Evolutionary conservation across 2,329 filamentous ascomycete genomes (phyloP).

Genomic region (Aspergillus sp.): DNA sequence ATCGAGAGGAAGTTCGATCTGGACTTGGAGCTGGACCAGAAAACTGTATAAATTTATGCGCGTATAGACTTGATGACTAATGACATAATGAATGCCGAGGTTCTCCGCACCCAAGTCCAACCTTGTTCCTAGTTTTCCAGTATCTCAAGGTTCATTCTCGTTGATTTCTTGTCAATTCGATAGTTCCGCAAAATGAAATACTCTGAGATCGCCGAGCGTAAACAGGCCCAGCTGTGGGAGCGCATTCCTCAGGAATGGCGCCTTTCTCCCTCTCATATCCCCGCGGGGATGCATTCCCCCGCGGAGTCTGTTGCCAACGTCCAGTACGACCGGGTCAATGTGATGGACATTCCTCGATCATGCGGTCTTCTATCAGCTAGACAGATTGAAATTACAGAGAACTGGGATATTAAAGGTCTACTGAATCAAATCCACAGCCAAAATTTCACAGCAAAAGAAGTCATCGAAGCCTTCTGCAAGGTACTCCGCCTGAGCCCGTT

Average conservation of each 20-base stretch:
- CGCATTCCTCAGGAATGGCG: constrained; percentile 43
- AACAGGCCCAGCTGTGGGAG: constrained; percentile 39
- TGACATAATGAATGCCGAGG: constrained; percentile 8
- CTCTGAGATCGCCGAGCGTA: constrained; percentile 36
- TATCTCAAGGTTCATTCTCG: not conserved
- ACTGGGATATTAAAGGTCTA: constrained; percentile 46
- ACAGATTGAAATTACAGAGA: constrained; percentile 58
- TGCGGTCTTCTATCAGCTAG: constrained; percentile 52
- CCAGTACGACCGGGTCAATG: constrained; percentile 35
- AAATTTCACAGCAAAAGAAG: constrained; percentile 43
- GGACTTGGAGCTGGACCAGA: constrained; percentile 21
- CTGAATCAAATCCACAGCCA: constrained; percentile 34
- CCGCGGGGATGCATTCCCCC: constrained; percentile 34
- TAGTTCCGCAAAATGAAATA: constrained; percentile 19
- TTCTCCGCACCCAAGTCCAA: constrained; percentile 4
- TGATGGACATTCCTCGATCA: constrained; percentile 52
- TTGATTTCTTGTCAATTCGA: not conserved
- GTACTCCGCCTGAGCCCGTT: constrained; percentile 14
- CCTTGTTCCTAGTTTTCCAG: not conserved
- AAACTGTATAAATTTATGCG: not conserved
- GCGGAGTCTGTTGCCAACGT: constrained; percentile 37
- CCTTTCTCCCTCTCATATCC: constrained; percentile 33
- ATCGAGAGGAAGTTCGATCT: constrained; percentile 14
- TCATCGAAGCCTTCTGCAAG: constrained; percentile 57
- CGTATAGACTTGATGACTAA: constrained; percentile 1